These are phyloP conservation scores for Tuber magnatum DNA, from an alignment of 495 filamentous ascomycete species.

Conservation along the genomic window DNA sequence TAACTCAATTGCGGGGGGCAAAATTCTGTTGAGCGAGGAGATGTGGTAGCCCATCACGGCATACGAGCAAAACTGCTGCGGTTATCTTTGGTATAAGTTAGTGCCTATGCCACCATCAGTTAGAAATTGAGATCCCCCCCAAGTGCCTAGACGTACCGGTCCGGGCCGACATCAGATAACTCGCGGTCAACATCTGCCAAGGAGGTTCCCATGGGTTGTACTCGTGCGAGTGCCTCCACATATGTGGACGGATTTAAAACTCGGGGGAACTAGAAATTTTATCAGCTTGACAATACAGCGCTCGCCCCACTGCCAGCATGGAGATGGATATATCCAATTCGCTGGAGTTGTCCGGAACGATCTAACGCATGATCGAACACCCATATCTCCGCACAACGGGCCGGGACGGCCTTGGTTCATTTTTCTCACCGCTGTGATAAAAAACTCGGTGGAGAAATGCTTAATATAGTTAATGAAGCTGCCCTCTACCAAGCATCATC, in stretches of 20 bases:
- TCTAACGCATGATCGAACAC: background rate
- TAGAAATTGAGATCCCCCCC: background rate
- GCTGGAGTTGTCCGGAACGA: background rate
- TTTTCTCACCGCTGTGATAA: background rate
- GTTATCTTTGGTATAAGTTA: background rate
- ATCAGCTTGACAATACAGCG: background rate
- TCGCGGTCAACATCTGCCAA: background rate
- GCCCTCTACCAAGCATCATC: background rate
- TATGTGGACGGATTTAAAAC: background rate
- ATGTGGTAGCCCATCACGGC: background rate
- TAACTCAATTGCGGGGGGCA: background rate
- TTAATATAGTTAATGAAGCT: background rate
- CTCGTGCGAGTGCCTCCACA: background rate
- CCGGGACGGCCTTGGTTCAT: background rate
- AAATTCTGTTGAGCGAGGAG: background rate
- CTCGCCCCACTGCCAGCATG: background rate
- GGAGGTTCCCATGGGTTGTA: background rate
- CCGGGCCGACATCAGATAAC: background rate
- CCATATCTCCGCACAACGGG: background rate
- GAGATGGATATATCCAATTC: background rate
- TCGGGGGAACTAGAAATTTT: background rate
- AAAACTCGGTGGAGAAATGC: background rate
- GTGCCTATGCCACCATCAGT: background rate
- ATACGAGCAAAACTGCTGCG: background rate
- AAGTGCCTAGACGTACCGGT: background rate